These are phyloP conservation scores for Colletotrichum ledebouriae DNA, from an alignment of 2,329 filamentous ascomycete species.

Conservation along the genomic window DNA sequence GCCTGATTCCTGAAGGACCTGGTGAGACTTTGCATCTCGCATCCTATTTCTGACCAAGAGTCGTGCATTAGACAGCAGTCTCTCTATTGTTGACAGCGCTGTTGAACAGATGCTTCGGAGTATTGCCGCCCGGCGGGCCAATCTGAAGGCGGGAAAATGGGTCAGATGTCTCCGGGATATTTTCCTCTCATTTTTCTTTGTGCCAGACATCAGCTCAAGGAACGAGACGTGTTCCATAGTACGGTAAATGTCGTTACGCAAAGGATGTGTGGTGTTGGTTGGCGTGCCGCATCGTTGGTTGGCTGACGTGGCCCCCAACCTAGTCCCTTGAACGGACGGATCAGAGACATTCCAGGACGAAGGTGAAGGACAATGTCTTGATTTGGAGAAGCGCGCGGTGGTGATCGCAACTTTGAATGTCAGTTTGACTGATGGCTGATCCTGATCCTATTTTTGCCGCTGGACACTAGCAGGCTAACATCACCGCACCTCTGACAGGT, in stretches of 20 bases:
- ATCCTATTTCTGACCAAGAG: background rate
- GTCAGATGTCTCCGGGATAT: slow-evolving; percentile 7
- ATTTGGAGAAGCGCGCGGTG: slow-evolving; percentile 16
- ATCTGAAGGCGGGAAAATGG: slow-evolving; percentile 9
- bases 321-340: background rate
- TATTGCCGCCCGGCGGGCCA: slow-evolving; percentile 3
- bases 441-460: slow-evolving; percentile 11
- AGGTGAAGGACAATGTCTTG: slow-evolving; percentile 7
- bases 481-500: slow-evolving; percentile 31
- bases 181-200: slow-evolving; percentile 34
- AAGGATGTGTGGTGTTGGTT: slow-evolving; percentile 6
- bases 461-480: slow-evolving; percentile 9
- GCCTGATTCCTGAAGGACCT: background rate
- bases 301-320: slow-evolving; percentile 9
- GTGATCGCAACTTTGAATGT: background rate
- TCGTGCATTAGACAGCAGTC: slow-evolving; percentile 23
- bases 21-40: background rate
- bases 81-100: background rate
- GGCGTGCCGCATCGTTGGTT: slow-evolving; percentile 1
- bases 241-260: slow-evolving; percentile 1
- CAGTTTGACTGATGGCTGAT: slow-evolving; percentile 13
- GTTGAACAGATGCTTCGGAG: slow-evolving; percentile 20
- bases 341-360: slow-evolving; percentile 17
- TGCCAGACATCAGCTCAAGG: slow-evolving; percentile 35
- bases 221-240: slow-evolving; percentile 18